These are phyloP conservation scores for Anthracocystis panici-leucophaei DNA, from an alignment of 1,284 basidiomycete genomes.

Conservation along the genomic window DNA sequence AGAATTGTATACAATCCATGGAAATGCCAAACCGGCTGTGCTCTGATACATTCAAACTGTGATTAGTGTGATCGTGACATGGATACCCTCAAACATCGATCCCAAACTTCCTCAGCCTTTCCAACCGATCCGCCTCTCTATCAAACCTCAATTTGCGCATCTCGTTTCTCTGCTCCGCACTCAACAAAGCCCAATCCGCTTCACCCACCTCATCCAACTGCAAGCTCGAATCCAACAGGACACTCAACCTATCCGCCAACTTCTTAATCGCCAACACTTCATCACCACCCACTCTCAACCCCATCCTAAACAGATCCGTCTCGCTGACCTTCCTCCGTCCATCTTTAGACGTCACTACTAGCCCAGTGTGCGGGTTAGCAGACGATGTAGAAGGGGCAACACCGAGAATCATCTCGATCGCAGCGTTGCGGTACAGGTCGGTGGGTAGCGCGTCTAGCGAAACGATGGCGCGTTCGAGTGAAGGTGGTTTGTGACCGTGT, in stretches of 20 bases:
- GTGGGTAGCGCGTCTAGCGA: slow-evolving; percentile 63
- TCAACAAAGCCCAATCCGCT: slow-evolving; percentile 32
- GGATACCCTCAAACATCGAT: slow-evolving; percentile 35
- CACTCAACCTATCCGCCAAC: slow-evolving; percentile 61
- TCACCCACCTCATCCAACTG: slow-evolving; percentile 51
- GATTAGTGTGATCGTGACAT: not conserved
- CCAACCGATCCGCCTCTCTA: slow-evolving; percentile 51
- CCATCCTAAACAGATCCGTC: slow-evolving; percentile 65
- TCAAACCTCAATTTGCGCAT: slow-evolving; percentile 39
- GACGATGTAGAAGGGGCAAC: slow-evolving; percentile 40
- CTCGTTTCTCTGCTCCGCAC: slow-evolving; percentile 37
- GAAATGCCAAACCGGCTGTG: not conserved
- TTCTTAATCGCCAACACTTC: slow-evolving; percentile 61
- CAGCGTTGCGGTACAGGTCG: slow-evolving; percentile 59
- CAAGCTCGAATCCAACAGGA: slow-evolving; percentile 37
- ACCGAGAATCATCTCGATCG: slow-evolving; percentile 67
- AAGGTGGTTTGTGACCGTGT: slow-evolving; percentile 40
- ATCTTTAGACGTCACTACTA: slow-evolving; percentile 25
- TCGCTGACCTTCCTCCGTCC: slow-evolving; percentile 58
- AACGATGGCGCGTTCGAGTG: slow-evolving; percentile 58
- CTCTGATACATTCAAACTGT: not conserved
- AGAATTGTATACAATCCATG: too few relatives aligned
- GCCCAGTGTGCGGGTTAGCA: slow-evolving; percentile 24
- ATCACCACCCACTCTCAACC: slow-evolving; percentile 59
- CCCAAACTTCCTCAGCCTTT: slow-evolving; percentile 51